These are phyloP conservation scores for Sorghum bicolor DNA, from an alignment of 176 grass and related monocot genomes.

Conservation along the genomic window Sorghum_bicolor_NCBIv3 NC_012877.2:58036001-58036500, in stretches of 20 bases:
- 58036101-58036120: too few species aligned
- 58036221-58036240: too few species aligned
- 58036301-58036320: neutral
- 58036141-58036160: too few species aligned
- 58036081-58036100: neutral
- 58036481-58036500: too few species aligned
- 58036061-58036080: rapidly evolving
- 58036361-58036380: neutral
- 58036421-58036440: too few species aligned
- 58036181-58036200: too few species aligned
- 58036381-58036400: too few species aligned
- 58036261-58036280: neutral
- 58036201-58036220: neutral
- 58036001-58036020: neutral
- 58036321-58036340: neutral
- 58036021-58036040: neutral
- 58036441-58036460: too few species aligned
- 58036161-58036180: too few species aligned
- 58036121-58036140: too few species aligned
- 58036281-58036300: neutral
- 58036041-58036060: rapidly evolving
- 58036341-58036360: neutral
- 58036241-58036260: neutral
- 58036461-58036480: too few species aligned
- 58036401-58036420: too few species aligned